Evolutionary conservation across 1,284 basidiomycete genomes (phyloP).

Genomic region (Papiliotrema terrestris): DNA sequence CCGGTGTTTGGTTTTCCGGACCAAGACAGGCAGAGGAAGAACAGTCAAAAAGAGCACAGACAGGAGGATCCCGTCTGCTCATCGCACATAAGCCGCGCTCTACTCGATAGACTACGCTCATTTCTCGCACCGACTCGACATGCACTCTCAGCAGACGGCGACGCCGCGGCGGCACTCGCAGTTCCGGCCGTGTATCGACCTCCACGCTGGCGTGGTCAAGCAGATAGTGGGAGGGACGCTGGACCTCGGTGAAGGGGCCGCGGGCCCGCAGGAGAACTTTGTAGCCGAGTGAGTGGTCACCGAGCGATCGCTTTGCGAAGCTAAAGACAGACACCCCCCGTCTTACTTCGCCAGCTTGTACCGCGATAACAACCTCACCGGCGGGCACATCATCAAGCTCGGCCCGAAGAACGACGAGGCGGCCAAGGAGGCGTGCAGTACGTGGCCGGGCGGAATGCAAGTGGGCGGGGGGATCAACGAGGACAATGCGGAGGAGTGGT

Average conservation of each 20-base stretch:
- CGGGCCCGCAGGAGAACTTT: conserved; percentile 61
- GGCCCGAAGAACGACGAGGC: conserved; percentile 83
- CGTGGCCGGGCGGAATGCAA: conserved; percentile 85
- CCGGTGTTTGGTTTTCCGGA: too few relatives aligned
- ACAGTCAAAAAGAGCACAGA: too few relatives aligned
- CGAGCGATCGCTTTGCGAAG: neutral
- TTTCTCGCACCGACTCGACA: too few relatives aligned
- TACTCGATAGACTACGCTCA: too few relatives aligned
- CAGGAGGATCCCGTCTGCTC: too few relatives aligned
- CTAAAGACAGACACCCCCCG: conserved; percentile 64
- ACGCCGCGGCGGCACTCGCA: conserved; percentile 38
- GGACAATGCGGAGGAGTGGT: conserved; percentile 77
- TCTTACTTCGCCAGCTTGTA: conserved; percentile 81
- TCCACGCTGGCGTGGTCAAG: conserved; percentile 92
- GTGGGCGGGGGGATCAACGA: conserved; percentile 89
- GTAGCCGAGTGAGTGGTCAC: conserved; percentile 68
- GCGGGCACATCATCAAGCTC: conserved; percentile 96
- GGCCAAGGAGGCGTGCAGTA: conserved; percentile 71
- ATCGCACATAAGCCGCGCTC: too few relatives aligned
- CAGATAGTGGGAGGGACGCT: conserved; percentile 97
- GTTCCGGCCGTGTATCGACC: conserved; percentile 95
- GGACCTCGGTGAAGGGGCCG: conserved; percentile 21
- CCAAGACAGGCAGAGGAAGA: too few relatives aligned
- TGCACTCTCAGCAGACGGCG: neutral
- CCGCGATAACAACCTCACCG: conserved; percentile 62